Evolutionary conservation across 1,139 yeast species (phyloP), one percentile per base, ranked within the genome.

Genomic region (Hanseniaspora sp.): DNA sequence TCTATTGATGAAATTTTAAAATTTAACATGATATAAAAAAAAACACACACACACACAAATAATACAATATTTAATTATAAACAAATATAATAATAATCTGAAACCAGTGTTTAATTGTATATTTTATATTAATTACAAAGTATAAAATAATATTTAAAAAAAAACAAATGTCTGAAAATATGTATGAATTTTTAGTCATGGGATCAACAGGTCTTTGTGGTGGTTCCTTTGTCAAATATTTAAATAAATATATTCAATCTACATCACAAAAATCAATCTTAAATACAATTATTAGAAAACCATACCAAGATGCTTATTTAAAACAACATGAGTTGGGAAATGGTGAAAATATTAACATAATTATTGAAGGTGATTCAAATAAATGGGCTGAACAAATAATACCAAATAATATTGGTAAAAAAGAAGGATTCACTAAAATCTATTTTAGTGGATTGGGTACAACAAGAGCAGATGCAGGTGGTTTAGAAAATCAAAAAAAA

Each of bases 381-480:
- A 67, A 71, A 47, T 80, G 84, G 83, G 65, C 66, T 1, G 17
- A n/a, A 3, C 46, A 58, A 48, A 41, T 60, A 54, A 54, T 67
- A 39, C 7, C n/a, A 3, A 39, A 53, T 8, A 28, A 48, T 42
- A 23, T 48, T 53, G 34, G 56, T 56, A 59, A 64, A 63, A 57
- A 56, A 38, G 62, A 60, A 37, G n/a, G 11, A 35, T 15, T 15
- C 18, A 29, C n/a, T n/a, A 65, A 65, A 33, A 65, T 72, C 0
- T 72, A 78, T 56, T 76, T 82, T 59, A 77, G 86, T 1, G 79
- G 81, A 0, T 75, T 86, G 61, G 95, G 88, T n/a, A 83, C 95
- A 15, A 86, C 95, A 1, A 73, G 76, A 53, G 81, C 77, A 1
- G 73, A 69, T 17, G 95, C 88, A 3, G 92, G 92, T n/a, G 72